Evolutionary conservation across 345 rosid genomes (phyloP).

Genomic region (Bruguiera sexangula): DNA sequence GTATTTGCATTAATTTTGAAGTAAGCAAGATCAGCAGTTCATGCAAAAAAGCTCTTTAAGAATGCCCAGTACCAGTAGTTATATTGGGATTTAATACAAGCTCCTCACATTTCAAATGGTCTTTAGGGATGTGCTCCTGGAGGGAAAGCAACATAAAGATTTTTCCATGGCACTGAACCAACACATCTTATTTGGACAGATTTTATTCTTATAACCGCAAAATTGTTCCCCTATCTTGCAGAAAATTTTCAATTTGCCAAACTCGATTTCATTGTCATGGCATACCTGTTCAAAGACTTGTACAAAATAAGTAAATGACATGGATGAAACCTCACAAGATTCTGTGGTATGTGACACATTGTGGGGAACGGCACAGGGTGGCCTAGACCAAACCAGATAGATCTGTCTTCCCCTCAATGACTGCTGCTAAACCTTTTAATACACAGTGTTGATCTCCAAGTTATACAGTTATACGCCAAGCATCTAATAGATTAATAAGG

Average conservation of each 20-base stretch:
- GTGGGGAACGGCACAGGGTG: conserved; percentile 2
- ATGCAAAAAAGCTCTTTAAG: neutral
- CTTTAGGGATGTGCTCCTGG: neutral
- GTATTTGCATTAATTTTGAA: neutral
- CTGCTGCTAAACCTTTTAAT: neutral
- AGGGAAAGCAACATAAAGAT: neutral
- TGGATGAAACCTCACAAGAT: neutral
- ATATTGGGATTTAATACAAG: neutral
- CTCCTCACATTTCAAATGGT: conserved; percentile 4
- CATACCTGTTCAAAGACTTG: neutral
- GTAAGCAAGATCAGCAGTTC: neutral
- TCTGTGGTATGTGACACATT: neutral
- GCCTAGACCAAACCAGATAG: neutral
- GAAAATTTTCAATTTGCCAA: no score
- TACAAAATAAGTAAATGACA: neutral
- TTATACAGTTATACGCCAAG: neutral
- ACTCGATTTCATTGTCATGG: no score
- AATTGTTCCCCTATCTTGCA: no score
- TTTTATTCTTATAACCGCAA: neutral
- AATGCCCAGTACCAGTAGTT: neutral
- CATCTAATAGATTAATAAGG: neutral
- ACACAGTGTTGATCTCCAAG: neutral
- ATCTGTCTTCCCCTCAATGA: neutral
- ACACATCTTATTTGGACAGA: neutral
- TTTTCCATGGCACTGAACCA: neutral